phyloP scores from a whole-genome alignment of 192 early-diverging fungal species.

The Umbelopsis sp. region DNA sequence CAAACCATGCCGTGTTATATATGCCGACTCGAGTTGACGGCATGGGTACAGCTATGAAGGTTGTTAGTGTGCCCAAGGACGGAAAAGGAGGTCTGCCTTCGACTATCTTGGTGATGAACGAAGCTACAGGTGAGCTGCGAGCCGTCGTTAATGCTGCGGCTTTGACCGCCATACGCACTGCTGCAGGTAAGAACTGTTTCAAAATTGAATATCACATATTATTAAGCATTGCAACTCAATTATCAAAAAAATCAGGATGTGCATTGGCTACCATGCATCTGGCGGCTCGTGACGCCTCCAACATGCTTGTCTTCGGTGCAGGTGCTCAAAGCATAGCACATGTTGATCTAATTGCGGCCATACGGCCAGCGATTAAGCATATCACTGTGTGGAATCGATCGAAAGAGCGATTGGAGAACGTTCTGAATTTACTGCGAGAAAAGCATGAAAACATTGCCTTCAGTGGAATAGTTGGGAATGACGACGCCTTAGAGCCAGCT shows the following conservation, averaged over 20 bases:
- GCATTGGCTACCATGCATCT: constrained; percentile 50
- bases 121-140: constrained; percentile 42
- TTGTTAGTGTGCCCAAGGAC: constrained; percentile 50
- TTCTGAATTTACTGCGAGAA: constrained; percentile 30
- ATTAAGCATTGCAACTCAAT: neutral
- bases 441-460: constrained; percentile 29
- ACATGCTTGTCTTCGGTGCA: constrained; percentile 52
- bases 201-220: neutral
- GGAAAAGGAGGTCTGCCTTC: constrained; percentile 49
- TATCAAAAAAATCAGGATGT: constrained; percentile 32
- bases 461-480: constrained; percentile 37
- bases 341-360: constrained; percentile 48
- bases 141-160: constrained; percentile 51
- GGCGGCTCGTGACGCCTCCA: constrained; percentile 23
- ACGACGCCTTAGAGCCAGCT: constrained; percentile 27
- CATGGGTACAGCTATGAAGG: constrained; percentile 46
- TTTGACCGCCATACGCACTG: constrained; percentile 53
- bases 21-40: constrained; percentile 54
- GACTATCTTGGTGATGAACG: constrained; percentile 46
- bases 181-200: constrained; percentile 37
- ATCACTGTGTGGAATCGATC: constrained; percentile 53
- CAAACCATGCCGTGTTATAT: constrained; percentile 43
- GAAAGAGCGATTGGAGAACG: constrained; percentile 30
- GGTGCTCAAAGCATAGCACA: constrained; percentile 55
- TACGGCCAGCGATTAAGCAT: constrained; percentile 41